Base-by-base conservation (phyloP, 768 basidiomycete species). In the Pulveroboletus sp. region DNA sequence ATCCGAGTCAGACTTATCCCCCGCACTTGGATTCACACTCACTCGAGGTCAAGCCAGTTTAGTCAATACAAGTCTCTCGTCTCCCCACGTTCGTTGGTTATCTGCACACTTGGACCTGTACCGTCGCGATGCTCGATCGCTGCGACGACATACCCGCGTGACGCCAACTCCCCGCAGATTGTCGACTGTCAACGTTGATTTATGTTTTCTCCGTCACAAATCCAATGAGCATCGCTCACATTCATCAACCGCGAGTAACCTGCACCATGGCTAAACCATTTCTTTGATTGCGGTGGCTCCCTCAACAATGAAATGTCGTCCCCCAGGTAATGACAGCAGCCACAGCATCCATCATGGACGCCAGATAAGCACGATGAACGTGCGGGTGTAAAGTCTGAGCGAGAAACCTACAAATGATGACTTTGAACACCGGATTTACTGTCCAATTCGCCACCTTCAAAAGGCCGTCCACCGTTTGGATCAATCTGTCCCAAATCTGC, bases 61-160 rank as follows among this genome's bases (percentile, higher is more conserved):
- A 66, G 53, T 58, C 65, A 63, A 24, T 69, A 57, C n/a, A 75
- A 43, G 12, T 69, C 63, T 1, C 44, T 59, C n/a, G 50, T 58
- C 40, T 52, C 49, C 25, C 64, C 62, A 9, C 49, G 49, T 36
- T 54, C 59, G 20, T 52, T 51, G 31, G 49, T 58, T 35, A 61
- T 49, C 16, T 51, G 58, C 13, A 63, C 64, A 8, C 55, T 57
- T 23, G 77, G 77, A 8, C 70, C 71, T 2, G 72, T 72, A 1
- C 75, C 77, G 46, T 80, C 77, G 20, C 71, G 66, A 45, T 78
- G 77, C 48, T 79, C 77, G 20, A 79, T 50, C 3, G 71, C 70
- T 11, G 68, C 67, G 2, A 78, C 76, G 31, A 79, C 59, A 50
- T 72, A 76, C 0, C 79, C 77, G 14, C 69, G 56, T 5, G 69